Percentiles rank a stretch among this genome's conserved stretches.
Conservation (phyloP, 495 filamentous ascomycete species). For the Hyaloscypha hepaticicola region DNA sequence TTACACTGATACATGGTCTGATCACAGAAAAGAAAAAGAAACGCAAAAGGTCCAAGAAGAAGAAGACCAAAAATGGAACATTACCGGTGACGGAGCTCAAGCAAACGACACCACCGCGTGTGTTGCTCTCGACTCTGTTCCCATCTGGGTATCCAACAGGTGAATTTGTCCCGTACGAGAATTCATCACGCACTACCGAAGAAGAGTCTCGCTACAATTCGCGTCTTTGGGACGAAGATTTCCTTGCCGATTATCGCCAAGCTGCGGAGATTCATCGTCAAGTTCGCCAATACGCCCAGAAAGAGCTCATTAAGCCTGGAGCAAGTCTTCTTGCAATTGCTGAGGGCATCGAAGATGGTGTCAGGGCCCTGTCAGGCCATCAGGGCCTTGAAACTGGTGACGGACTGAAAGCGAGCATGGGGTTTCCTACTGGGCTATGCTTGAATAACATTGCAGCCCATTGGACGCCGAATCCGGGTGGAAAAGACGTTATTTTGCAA, state of each 20-base stretch:
- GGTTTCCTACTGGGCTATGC: conserved; percentile 85
- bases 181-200: conserved; percentile 73
- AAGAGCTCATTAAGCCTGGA: conserved; percentile 72
- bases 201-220: conserved; percentile 85
- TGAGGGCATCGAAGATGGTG: conserved; percentile 80
- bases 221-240: conserved; percentile 70
- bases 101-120: conserved; percentile 74
- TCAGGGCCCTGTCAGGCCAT: conserved; percentile 75
- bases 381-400: conserved; percentile 78
- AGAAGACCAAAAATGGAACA: conserved; percentile 71
- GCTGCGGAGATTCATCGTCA: conserved; percentile 58
- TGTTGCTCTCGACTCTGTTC: conserved; percentile 72
- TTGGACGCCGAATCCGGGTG: conserved; percentile 84
- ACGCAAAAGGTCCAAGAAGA: conserved; percentile 80
- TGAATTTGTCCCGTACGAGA: conserved; percentile 78
- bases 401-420: conserved; percentile 74
- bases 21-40: conserved; percentile 43
- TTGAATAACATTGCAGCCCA: conserved; percentile 87
- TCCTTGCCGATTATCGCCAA: conserved; percentile 80
- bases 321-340: conserved; percentile 80
- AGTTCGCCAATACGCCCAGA: conserved; percentile 77
- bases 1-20: background rate
- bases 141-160: conserved; percentile 74
- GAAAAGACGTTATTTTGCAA: conserved; percentile 75
- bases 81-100: conserved; percentile 59